Base-by-base conservation (phyloP, 73 alveolate species). In the Paramecium sexaurelia region DNA sequence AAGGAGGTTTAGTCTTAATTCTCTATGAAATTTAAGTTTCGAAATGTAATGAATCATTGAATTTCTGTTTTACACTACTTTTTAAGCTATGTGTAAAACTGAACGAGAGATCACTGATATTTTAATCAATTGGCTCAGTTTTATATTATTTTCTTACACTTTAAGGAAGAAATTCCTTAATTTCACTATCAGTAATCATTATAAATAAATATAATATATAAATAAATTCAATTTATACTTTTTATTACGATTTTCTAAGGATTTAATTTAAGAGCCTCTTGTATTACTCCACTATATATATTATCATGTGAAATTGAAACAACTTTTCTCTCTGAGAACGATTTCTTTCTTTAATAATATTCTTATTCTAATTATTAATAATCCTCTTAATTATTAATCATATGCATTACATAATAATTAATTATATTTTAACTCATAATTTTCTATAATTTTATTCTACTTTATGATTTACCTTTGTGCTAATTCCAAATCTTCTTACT, bases 161-260 rank as follows among this genome's bases (percentile, higher is more conserved):
- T 29, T 26, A 11, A 5, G 83, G 83, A 26, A 61, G 43, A 61
- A 61, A 61, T 61, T 61, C 83, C 26, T 61, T 61, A 0, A 61
- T 61, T 61, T 61, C 83, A 61, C 83, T 61, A 61, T 61, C 83
- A 13, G 83, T 61, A 61, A 61, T 61, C 83, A 61, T 61, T 19
- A 51, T 51, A n/a, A 51, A 51, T 17, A 51, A 15, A 51, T 35
- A n/a, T 17, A 17, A 51, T 51, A 51, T 17, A 4, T 22, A 45
- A 22, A 51, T 51, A 17, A 51, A 51, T 15, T 17, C 67, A 51
- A 17, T 51, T 17, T 17, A 45, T 45, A 1, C 8, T 3, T 45
- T 45, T 45, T 45, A 51, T 51, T 20, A 51, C 2, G 4, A 51
- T 51, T 17, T 5, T 17, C 5, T 4, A 17, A 20, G 67, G 7